Percentiles rank a stretch among this genome's conserved stretches.
phyloP scores from a whole-genome alignment of 768 basidiomycete species.

The Trametes meyenii region DNA sequence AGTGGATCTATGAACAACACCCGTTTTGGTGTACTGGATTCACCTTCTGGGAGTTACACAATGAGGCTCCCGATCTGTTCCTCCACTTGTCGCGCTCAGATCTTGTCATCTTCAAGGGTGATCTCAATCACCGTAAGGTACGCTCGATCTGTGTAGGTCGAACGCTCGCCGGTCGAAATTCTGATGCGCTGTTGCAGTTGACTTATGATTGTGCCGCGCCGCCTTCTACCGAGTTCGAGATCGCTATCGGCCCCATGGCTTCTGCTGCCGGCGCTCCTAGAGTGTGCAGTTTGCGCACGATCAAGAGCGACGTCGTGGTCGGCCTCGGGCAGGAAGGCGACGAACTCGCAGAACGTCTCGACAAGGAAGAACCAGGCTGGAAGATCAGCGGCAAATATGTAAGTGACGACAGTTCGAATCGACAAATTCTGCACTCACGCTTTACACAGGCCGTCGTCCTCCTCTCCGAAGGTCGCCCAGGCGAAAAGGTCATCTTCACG shows the following conservation, averaged over 20 bases:
- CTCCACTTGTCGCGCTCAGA: constrained; percentile 88
- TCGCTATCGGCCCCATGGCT: constrained; percentile 93
- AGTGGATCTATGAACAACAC: constrained; percentile 93
- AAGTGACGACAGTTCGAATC: constrained; percentile 38
- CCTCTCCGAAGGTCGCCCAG: constrained; percentile 85
- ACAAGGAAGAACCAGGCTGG: constrained; percentile 89
- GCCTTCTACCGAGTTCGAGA: constrained; percentile 83
- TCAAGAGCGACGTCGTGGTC: constrained; percentile 96
- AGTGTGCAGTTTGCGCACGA: constrained; percentile 83
- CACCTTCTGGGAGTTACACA: constrained; percentile 87
- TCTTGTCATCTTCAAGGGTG: constrained; percentile 94
- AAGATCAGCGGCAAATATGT: constrained; percentile 98
- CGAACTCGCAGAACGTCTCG: constrained; percentile 73
- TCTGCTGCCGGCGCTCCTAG: constrained; percentile 85
- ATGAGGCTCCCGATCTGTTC: constrained; percentile 89
- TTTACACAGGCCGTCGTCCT: constrained; percentile 80
- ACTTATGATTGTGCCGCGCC: constrained; percentile 88
- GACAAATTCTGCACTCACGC: not conserved
- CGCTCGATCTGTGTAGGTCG: not conserved
- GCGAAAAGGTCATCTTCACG: constrained; percentile 65
- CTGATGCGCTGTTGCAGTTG: constrained; percentile 34
- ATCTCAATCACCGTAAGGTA: constrained; percentile 86
- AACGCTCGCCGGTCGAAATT: too few species aligned
- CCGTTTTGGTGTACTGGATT: constrained; percentile 97
- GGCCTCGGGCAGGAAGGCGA: constrained; percentile 75